A percentile compares a stretch with the other conserved stretches of the same genome.
These are phyloP conservation scores for Candida xyloterini DNA, from an alignment of 805 yeast species.

Conservation along the genomic window DNA sequence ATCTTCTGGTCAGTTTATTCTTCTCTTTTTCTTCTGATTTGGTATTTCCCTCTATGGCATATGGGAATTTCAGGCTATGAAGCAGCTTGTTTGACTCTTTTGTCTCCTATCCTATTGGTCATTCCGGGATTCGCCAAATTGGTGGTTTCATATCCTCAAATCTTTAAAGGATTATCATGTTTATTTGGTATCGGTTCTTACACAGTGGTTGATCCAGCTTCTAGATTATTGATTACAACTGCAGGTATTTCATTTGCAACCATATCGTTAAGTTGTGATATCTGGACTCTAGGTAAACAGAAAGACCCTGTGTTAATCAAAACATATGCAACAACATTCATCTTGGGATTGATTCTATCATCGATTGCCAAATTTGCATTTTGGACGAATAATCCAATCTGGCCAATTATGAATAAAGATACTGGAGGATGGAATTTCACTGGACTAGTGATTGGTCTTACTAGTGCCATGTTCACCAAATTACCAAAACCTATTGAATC, in stretches of 20 bases:
- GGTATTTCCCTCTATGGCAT: conserved; percentile 98
- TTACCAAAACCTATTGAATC: conserved; percentile 14
- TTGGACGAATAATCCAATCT: conserved; percentile 87
- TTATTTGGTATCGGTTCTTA: conserved; percentile 75
- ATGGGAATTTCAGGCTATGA: conserved; percentile 98
- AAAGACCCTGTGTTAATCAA: conserved; percentile 32
- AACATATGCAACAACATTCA: conserved; percentile 51
- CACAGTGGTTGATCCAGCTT: conserved; percentile 62
- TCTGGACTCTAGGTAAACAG: conserved; percentile 38
- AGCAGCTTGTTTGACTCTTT: conserved; percentile 54
- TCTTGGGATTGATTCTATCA: conserved; percentile 70
- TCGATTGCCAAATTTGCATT: conserved; percentile 71
- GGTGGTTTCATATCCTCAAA: conserved; percentile 44
- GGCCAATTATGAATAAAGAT: conserved; percentile 87
- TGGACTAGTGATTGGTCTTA: conserved; percentile 62
- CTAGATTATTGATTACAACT: conserved; percentile 62
- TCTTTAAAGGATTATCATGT: conserved; percentile 54
- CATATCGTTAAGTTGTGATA: conserved; percentile 56
- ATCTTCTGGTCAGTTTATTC: conserved; percentile 85
- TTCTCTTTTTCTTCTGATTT: conserved; percentile 77
- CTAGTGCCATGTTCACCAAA: conserved; percentile 59
- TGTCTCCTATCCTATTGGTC: conserved; percentile 45
- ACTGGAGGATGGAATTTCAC: conserved; percentile 84
- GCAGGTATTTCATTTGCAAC: conserved; percentile 64
- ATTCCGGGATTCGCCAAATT: conserved; percentile 36